Conservation (phyloP, 2,329 filamentous ascomycete genomes). For the Fusarium sp. region DNA sequence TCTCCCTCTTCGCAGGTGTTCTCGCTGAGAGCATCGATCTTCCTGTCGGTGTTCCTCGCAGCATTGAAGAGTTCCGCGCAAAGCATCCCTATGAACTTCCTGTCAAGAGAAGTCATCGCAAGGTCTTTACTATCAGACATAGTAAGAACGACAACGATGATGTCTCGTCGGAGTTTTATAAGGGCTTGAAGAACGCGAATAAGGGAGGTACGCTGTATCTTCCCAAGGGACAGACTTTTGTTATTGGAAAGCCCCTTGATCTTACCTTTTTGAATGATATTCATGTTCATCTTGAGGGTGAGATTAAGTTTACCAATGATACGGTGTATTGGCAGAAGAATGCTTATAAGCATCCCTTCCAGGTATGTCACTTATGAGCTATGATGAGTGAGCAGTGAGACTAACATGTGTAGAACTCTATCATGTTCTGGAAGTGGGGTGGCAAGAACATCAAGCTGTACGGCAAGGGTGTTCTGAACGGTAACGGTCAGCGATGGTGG, state of each 20-base stretch:
- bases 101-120: constrained; percentile 23
- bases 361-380: constrained; percentile 13
- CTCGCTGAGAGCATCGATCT: constrained; percentile 41
- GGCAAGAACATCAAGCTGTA: constrained; percentile 43
- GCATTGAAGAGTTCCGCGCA: constrained; percentile 40
- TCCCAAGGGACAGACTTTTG: constrained; percentile 39
- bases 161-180: constrained; percentile 39
- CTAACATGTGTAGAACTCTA: constrained; percentile 33
- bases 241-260: constrained; percentile 44
- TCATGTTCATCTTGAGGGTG: constrained; percentile 44
- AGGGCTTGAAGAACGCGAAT: constrained; percentile 42
- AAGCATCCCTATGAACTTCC: constrained; percentile 39
- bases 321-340: constrained; percentile 42
- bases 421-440: constrained; percentile 45
- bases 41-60: constrained; percentile 43
- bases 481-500: constrained; percentile 45
- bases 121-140: constrained; percentile 36
- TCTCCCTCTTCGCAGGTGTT: constrained; percentile 36
- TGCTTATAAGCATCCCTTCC: constrained; percentile 42
- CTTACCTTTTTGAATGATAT: constrained; percentile 41
- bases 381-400: fast-evolving
- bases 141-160: constrained; percentile 40
- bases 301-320: constrained; percentile 46
- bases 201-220: constrained; percentile 42
- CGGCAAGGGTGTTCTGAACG: constrained; percentile 41